Evolutionary conservation across 2,329 filamentous ascomycete species (phyloP).

Genomic region (Penicillium sp.): DNA sequence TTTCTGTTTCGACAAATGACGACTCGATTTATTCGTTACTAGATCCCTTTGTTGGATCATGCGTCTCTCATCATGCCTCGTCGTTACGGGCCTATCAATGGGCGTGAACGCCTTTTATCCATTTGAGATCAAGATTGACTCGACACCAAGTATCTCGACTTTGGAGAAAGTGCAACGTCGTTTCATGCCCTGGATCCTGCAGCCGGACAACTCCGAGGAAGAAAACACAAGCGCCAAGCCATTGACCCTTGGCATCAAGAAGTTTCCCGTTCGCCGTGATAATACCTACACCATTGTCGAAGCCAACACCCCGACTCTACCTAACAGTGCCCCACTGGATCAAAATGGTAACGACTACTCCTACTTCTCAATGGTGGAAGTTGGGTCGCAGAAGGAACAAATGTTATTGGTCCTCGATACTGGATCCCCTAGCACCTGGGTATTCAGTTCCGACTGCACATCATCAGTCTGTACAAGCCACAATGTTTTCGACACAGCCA

Average conservation of each 20-base stretch:
- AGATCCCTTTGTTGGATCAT: slow-evolving; percentile 29
- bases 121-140: slow-evolving; percentile 31
- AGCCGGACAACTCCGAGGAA: slow-evolving; percentile 15
- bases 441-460: slow-evolving; percentile 72
- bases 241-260: slow-evolving; percentile 41
- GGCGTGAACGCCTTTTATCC: slow-evolving; percentile 47
- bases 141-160: slow-evolving; percentile 15
- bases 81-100: slow-evolving; percentile 33
- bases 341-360: slow-evolving; percentile 57
- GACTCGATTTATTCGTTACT: neutral
- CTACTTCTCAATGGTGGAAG: slow-evolving; percentile 54
- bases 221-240: slow-evolving; percentile 21
- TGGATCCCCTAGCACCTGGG: slow-evolving; percentile 71
- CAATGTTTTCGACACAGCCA: slow-evolving; percentile 64
- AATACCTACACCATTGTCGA: slow-evolving; percentile 51
- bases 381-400: slow-evolving; percentile 52
- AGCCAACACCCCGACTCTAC: slow-evolving; percentile 40
- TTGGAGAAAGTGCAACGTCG: slow-evolving; percentile 27
- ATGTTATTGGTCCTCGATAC: slow-evolving; percentile 59
- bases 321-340: slow-evolving; percentile 53
- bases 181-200: slow-evolving; percentile 34
- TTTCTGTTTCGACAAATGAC: slow-evolving; percentile 7
- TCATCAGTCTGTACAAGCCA: slow-evolving; percentile 68
- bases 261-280: slow-evolving; percentile 43
- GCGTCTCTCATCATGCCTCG: slow-evolving; percentile 40